Base-by-base conservation (phyloP, 2,329 filamentous ascomycete species). In the Thermoascus crustaceus region DNA sequence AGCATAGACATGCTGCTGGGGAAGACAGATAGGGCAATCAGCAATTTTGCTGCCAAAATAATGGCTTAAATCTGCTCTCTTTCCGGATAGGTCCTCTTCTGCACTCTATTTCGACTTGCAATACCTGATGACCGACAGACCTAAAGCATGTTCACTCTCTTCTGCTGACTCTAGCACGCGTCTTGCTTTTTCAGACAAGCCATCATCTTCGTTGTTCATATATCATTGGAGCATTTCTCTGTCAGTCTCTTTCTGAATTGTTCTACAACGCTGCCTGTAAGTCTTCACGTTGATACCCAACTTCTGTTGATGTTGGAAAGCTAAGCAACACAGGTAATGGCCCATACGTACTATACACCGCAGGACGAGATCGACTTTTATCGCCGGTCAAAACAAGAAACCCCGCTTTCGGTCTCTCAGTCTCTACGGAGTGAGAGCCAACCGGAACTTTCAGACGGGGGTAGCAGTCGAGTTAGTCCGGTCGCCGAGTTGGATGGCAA, bases 401-500 rank as follows among this genome's bases (percentile, higher is more conserved):
- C 37, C 22, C 36, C 40, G 23, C 41, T 53, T 21, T 48, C 53
- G 21, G 39, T 54, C 32, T 37, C 52, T 26, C 52, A 46, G 10
- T 40, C 52, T 2, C 42, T 47, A 30, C 51, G 46, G 30, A 45
- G 33, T 8, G 48, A 54, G 20, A 41, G 36, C 3, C 54, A 50
- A 5, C 52, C 52, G 20, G 55, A 54, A 4, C 32, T 47, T 19
- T 20, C 41, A 17, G 44, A 53, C 24, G 45, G 45, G 16, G 42
- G 37, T 16, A 32, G 33, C 21, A 37, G 37, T 26, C 48, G 46
- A 32, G 37, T 48, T 32, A 53, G 46, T 32, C 43, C 47, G 11
- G 41, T 40, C n/a, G 31, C 44, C 11, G 53, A 58, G 11, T 38
- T 52, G 25, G 63, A 67, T 10, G 50, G 48, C 27, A 64, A 65